Base-by-base conservation (phyloP, 306 rosid genomes). In the Quercus mongolica region DNA sequence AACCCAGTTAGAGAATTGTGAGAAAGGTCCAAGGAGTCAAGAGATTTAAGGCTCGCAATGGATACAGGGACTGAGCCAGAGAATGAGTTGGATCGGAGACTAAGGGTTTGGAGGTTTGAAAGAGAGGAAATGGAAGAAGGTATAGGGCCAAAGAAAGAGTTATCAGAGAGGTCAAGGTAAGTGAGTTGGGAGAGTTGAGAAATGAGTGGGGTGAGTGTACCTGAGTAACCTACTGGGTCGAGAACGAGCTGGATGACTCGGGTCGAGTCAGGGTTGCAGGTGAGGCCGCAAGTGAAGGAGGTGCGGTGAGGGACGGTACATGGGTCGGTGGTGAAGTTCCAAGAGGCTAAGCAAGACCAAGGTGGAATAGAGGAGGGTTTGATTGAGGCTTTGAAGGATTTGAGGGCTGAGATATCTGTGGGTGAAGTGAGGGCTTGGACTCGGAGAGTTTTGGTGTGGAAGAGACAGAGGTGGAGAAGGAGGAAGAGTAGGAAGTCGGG, bases 321-420 rank as follows among this genome's bases (percentile, higher is more conserved):
- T 4, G 99, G 97, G 56, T 95, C 97, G 33, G 72, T 30, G 88
- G 92, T 69, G 92, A 95, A 95, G 88, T 91, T 89, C 99, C 99
- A 95, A 13, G 98, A 91, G 38, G 87, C 91, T 35, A 95, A 55
- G 78, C 99, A 95, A 6, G 99, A 91, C 83, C 82, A 92, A 0
- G 94, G 80, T 12, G 85, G 69, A 44, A 95, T 89, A 25, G 99
- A 92, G 13, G 94, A 82, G 65, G 95, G 79, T 78, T 84, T 89
- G 52, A 95, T 75, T 2, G 99, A 84, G 78, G 92, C 83, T 83
- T 90, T 91, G 90, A 95, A 91, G 58, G 99, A 90, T 59, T 90
- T 90, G 69, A 95, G 92, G 17, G 96, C 96, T 33, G 89, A 76
- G 49, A 90, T 77, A 41, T 95, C 98, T 6, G 92, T 75, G 0